phyloP scores from a whole-genome alignment of 2,329 filamentous ascomycete species.

The Chrysosporium queenslandicum region DNA sequence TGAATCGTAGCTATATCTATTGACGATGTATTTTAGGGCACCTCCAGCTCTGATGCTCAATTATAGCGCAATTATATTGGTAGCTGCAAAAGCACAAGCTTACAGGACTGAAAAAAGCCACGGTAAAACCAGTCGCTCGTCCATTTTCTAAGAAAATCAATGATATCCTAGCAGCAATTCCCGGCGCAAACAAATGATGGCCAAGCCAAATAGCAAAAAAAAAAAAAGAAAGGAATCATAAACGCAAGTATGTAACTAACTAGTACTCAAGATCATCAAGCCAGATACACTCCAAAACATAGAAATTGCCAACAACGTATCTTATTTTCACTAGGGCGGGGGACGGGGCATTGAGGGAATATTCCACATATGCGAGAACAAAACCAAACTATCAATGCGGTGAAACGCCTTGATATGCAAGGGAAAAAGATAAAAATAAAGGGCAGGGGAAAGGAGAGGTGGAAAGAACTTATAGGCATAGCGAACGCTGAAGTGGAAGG shows the following conservation, averaged over 20 bases:
- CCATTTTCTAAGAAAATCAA: too few relatives aligned
- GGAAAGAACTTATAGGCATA: background rate
- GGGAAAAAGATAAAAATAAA: background rate
- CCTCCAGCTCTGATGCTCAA: too few relatives aligned
- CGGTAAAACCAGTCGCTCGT: too few relatives aligned
- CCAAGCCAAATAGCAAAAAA: too few relatives aligned
- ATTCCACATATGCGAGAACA: background rate
- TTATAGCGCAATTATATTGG: too few relatives aligned
- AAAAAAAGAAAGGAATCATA: too few relatives aligned
- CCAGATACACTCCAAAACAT: constrained; percentile 16
- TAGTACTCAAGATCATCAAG: background rate
- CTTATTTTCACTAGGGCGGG: background rate
- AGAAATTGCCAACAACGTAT: background rate
- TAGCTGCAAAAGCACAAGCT: too few relatives aligned
- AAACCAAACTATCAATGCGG: background rate
- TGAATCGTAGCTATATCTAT: too few relatives aligned
- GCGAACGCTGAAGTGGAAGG: background rate
- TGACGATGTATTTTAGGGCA: too few relatives aligned
- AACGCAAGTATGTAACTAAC: background rate
- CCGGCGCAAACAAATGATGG: too few relatives aligned
- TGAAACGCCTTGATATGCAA: constrained; percentile 9
- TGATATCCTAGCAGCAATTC: too few relatives aligned
- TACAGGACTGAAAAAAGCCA: too few relatives aligned
- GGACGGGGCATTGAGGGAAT: background rate
- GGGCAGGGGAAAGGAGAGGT: background rate